phyloP scores from a whole-genome alignment of 1,139 yeast species.

The Wickerhamomyces sp. region DNA sequence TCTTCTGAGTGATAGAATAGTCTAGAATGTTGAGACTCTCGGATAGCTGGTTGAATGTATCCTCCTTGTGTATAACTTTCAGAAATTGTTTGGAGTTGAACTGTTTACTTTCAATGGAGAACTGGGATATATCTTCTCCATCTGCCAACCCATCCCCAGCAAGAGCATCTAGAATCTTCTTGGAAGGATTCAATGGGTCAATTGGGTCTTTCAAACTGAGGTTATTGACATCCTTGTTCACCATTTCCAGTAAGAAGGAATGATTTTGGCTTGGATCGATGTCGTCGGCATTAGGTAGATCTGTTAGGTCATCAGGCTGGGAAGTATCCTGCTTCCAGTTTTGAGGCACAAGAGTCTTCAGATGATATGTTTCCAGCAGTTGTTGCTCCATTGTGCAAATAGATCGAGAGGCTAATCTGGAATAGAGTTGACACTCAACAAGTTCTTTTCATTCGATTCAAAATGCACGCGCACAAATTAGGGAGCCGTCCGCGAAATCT shows the following conservation, averaged over 20 bases:
- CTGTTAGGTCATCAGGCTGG: constrained; percentile 14
- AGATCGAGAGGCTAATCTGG: neutral
- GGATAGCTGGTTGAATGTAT: constrained; percentile 59
- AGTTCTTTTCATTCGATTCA: too few relatives aligned
- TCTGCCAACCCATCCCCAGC: constrained; percentile 31
- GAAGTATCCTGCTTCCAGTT: constrained; percentile 32
- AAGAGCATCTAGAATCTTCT: constrained; percentile 41
- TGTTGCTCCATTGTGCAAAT: constrained; percentile 22
- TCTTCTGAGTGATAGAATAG: constrained; percentile 54
- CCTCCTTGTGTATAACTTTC: constrained; percentile 64
- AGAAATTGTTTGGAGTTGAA: constrained; percentile 71
- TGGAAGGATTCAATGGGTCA: constrained; percentile 55
- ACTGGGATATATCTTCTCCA: constrained; percentile 37
- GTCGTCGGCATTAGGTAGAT: constrained; percentile 21
- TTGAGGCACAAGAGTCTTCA: constrained; percentile 34
- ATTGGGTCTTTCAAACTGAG: constrained; percentile 25
- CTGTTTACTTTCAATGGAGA: constrained; percentile 63
- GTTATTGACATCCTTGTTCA: constrained; percentile 14
- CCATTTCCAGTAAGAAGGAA: constrained; percentile 11
- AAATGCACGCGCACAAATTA: too few relatives aligned
- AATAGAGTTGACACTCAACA: neutral
- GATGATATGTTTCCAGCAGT: constrained; percentile 35
- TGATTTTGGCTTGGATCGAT: constrained; percentile 6
- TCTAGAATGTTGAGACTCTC: constrained; percentile 57
- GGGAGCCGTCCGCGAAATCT: too few relatives aligned